A percentile compares a stretch with the other conserved stretches of the same genome.
These are phyloP conservation scores for Lactifluus echinatus DNA, from an alignment of 768 basidiomycete genomes.

Conservation along the genomic window DNA sequence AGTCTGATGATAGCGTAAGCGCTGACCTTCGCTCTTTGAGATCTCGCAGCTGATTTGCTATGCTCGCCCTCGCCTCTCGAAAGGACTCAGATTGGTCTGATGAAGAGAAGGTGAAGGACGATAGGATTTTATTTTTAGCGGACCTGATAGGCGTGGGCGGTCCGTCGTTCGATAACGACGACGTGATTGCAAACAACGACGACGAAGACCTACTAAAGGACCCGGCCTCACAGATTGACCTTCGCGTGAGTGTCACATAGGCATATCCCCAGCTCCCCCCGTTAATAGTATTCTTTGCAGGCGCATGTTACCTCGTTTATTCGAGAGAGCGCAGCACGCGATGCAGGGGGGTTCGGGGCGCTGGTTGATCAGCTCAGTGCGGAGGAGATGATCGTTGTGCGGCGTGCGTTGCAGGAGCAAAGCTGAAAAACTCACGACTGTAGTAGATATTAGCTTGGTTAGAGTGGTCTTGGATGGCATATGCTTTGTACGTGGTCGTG, in stretches of 20 bases:
- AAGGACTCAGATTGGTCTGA: conserved; percentile 93
- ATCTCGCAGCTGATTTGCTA: background rate
- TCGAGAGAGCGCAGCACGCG: conserved; percentile 53
- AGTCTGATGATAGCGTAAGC: conserved; percentile 70
- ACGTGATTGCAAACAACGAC: conserved; percentile 58
- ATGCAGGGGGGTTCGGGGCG: conserved; percentile 52
- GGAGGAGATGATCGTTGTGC: conserved; percentile 66
- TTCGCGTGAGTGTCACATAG: conserved; percentile 38
- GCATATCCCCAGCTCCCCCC: background rate
- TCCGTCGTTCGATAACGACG: conserved; percentile 59
- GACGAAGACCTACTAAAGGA: conserved; percentile 89
- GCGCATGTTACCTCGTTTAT: conserved; percentile 64
- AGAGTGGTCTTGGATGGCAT: background rate
- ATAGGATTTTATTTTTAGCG: conserved; percentile 79
- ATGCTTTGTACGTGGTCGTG: conserved; percentile 22
- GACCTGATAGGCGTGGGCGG: conserved; percentile 73
- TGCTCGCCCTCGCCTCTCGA: background rate
- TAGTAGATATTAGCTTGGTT: background rate
- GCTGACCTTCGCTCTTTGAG: background rate
- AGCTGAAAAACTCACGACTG: background rate
- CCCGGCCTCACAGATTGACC: conserved; percentile 79
- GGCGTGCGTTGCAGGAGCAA: conserved; percentile 26
- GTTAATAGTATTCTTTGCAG: conserved; percentile 30
- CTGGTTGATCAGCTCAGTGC: conserved; percentile 57
- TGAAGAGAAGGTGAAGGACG: conserved; percentile 66